Evolutionary conservation across 1,284 basidiomycete genomes (phyloP).

Genomic region (Melampsora abietis-canadensis): DNA sequence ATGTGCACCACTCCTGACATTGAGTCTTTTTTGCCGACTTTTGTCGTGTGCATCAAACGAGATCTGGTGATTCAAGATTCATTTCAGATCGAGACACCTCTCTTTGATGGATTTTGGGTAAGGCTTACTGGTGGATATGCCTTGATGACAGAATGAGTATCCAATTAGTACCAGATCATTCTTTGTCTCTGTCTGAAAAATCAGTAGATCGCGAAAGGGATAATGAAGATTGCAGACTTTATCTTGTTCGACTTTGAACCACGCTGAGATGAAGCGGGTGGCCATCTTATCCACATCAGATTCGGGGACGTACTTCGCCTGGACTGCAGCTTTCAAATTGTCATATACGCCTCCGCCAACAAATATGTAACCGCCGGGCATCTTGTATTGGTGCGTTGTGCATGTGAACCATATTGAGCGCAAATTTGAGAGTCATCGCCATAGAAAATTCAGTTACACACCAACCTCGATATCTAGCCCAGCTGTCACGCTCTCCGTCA

Average conservation of each 20-base stretch:
- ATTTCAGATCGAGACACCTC: neutral
- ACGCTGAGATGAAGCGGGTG: slow-evolving; percentile 10
- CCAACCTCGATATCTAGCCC: slow-evolving; percentile 21
- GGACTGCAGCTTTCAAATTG: slow-evolving; percentile 26
- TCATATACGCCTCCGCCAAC: slow-evolving; percentile 18
- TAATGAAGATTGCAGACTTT: neutral
- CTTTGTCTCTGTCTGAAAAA: no score
- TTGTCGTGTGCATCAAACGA: neutral
- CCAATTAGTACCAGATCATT: no score
- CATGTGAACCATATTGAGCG: neutral
- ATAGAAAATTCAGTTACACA: neutral
- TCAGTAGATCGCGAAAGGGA: neutral
- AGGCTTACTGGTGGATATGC: neutral
- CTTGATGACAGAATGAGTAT: neutral
- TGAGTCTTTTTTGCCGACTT: neutral
- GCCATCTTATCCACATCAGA: slow-evolving; percentile 16
- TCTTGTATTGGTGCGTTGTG: neutral
- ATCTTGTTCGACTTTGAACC: slow-evolving; percentile 19
- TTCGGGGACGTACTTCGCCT: neutral
- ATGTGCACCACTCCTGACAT: neutral
- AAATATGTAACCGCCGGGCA: slow-evolving; percentile 10
- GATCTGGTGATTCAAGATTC: neutral
- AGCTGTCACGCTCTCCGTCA: slow-evolving; percentile 13
- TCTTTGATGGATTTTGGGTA: neutral
- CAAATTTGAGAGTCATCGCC: neutral